Base-by-base conservation (phyloP, 495 filamentous ascomycete genomes). In the Lasiosphaeria ovina region DNA sequence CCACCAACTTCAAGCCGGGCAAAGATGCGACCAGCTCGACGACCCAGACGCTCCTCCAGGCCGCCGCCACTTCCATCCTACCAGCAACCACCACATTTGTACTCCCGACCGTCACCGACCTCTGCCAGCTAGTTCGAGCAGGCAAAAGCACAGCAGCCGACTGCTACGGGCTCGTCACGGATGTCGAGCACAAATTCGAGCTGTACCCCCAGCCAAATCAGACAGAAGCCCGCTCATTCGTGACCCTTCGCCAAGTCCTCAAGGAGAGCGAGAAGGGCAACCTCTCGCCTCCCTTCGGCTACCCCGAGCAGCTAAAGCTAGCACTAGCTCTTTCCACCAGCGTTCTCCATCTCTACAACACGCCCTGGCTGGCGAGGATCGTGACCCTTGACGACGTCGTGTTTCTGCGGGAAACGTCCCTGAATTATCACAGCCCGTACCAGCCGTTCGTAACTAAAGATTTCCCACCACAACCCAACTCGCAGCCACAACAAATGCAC, bases 351-450 rank as follows among this genome's bases (percentile, higher is more conserved):
- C 58, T 67, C 1, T 55, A 61, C 34, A 38, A 44, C 4, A 65
- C 59, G 10, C 53, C 53, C 3, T 62, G 59, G 65, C 33, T 67
- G 38, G n/a, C 58, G 4, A 54, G 11, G 31, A 42, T 57, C 12
- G 17, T 65, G 11, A 65, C 59, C 3, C 55, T 65, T 1, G 59
- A 67, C 36, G 47, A 62, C 14, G 42, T 67, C 9, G 24, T 54
- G 0, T 59, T 65, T 14, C 48, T 57, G 0, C 31, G n/a, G 8
- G 48, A 54, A 9, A 24, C 12, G 12, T 12, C 47, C 6, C 6
- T 5, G 0, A 47, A n/a, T n/a, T 9, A 7, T 4, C 12, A 47
- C 6, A 7, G 16, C 44, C 0, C 6, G 5, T 47, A 47, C 44
- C 44, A 14, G 12, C 44, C 44, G 0, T 47, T 47, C 44, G 11